Evolutionary conservation across 345 rosid species (phyloP), one percentile per base, ranked within the genome.

Genomic region (Melaleuca alternifolia): DNA sequence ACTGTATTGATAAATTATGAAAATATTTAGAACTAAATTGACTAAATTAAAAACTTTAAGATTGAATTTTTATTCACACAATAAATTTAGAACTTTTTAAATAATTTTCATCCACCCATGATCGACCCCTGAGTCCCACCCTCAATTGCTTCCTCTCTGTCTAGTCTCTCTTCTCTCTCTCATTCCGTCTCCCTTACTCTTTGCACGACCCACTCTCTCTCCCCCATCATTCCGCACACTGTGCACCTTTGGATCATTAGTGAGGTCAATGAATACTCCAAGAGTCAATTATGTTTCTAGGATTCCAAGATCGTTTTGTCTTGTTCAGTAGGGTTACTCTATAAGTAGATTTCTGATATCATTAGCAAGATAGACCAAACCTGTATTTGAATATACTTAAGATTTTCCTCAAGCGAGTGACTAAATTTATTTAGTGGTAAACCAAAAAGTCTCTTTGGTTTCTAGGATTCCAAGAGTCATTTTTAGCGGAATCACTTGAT

Each of bases 61-160:
- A 57, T 0, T 57, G 3, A 26, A 57, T 5, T 57, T 3, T 4
- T 2, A 57, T 5, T 10, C 26, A 0, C 26, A 26, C 7, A 26
- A 57, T 57, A 57, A 0, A 12, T 26, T 57, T 26, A 57, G 12
- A 7, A 6, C 0, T 11, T 26, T 57, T 57, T 11, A 16, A 11
- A 15, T 26, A 57, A 26, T 5, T 57, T 57, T 26, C 1, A 26
- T 11, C 65, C 14, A 57, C 28, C 65, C 65, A 52, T 13, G 20
- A 26, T 1, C 13, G 30, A 53, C 56, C 56, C 3, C 6, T 18
- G 8, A 6, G 56, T 53, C 24, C 56, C 23, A 53, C 6, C 23
- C 56, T 53, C 10, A 53, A 53, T 53, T 53, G 56, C 56, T 53
- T 53, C 24, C 8, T 20, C 56, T 20, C 18, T 53, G 24, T 53